Evolutionary conservation across 1,139 yeast genomes (phyloP).

Genomic region (Pichia sp.): DNA sequence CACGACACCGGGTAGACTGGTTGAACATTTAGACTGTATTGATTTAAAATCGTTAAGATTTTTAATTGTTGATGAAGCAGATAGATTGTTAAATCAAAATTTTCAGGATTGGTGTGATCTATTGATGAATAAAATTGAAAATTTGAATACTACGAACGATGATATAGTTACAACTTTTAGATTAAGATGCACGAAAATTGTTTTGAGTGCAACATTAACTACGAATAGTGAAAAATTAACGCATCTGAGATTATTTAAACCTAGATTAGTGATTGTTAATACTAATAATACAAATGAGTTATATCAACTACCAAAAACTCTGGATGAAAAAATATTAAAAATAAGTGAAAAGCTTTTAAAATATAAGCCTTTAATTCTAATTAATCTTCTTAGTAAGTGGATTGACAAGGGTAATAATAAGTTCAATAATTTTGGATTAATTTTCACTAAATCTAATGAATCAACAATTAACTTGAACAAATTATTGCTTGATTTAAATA

Average conservation of each 20-base stretch:
- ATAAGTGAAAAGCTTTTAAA: constrained; percentile 51
- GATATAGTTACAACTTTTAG: constrained; percentile 20
- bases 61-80: constrained; percentile 92
- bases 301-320: constrained; percentile 47
- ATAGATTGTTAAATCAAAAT: constrained; percentile 78
- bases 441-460: constrained; percentile 85
- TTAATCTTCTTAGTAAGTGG: constrained; percentile 41
- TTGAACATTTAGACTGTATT: constrained; percentile 62
- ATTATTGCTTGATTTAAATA: constrained; percentile 34
- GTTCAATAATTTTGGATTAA: constrained; percentile 37
- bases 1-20: constrained; percentile 90
- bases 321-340: constrained; percentile 46
- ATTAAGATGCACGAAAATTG: constrained; percentile 47
- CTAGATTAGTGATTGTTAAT: constrained; percentile 68
- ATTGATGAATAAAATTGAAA: constrained; percentile 47
- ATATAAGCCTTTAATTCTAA: constrained; percentile 68
- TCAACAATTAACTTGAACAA: constrained; percentile 70
- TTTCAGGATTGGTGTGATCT: constrained; percentile 90
- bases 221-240: constrained; percentile 86
- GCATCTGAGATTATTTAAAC: constrained; percentile 58
- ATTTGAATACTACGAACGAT: constrained; percentile 28
- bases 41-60: constrained; percentile 50
- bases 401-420: constrained; percentile 14
- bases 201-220: constrained; percentile 90
- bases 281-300: constrained; percentile 42